phyloP scores from a whole-genome alignment of 2,329 filamentous ascomycete species.

The Penicillium rolfsii region DNA sequence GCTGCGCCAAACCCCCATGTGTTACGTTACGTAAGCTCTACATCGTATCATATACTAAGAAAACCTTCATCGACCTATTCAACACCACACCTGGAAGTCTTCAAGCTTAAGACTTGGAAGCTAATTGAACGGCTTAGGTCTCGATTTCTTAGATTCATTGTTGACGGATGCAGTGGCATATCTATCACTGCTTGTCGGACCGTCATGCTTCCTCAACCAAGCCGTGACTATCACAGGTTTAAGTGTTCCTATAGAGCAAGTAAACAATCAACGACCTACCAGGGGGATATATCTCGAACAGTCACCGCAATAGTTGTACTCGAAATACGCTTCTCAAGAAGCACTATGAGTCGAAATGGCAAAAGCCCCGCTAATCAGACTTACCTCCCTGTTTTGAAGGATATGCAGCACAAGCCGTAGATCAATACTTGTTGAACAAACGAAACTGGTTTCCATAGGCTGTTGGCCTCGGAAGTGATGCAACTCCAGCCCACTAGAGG shows the following conservation, averaged over 20 bases:
- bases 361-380: not conserved
- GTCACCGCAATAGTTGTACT: too few species aligned
- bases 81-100: not conserved
- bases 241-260: not conserved
- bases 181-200: not conserved
- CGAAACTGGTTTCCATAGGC: constrained; percentile 1
- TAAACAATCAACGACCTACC: not conserved
- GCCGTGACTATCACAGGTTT: too few species aligned
- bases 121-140: not conserved
- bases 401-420: not conserved
- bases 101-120: not conserved
- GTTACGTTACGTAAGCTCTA: not conserved
- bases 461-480: constrained; percentile 10
- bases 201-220: not conserved
- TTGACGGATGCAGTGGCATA: not conserved
- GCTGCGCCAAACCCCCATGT: constrained; percentile 4
- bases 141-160: not conserved
- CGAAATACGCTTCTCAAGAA: not conserved
- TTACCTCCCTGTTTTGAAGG: not conserved
- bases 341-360: not conserved
- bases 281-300: not conserved
- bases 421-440: not conserved
- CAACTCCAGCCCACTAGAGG: constrained; percentile 16
- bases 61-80: not conserved
- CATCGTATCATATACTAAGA: not conserved